Evolutionary conservation across 2,329 filamentous ascomycete species (phyloP).

Genomic region (Harringtonia aguacate): DNA sequence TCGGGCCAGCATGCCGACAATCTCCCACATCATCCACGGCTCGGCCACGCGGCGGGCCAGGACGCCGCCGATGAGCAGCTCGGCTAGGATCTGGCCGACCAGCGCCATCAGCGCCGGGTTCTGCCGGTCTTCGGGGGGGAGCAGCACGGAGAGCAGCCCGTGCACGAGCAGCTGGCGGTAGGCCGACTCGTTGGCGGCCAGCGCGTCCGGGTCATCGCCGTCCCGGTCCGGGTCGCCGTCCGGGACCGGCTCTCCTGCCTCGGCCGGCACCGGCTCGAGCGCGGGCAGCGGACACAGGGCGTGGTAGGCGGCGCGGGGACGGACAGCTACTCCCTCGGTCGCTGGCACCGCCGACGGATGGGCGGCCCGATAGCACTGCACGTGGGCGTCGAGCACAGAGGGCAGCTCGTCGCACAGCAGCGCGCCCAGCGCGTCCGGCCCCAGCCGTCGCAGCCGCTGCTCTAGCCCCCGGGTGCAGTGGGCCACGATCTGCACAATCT

Average conservation of each 20-base stretch:
- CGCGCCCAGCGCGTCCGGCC: conserved; percentile 72
- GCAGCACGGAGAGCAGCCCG: conserved; percentile 67
- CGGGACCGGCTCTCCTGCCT: too few species aligned
- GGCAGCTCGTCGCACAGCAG: conserved; percentile 83
- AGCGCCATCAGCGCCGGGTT: conserved; percentile 77
- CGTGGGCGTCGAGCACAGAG: conserved; percentile 67
- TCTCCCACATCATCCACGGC: conserved; percentile 82
- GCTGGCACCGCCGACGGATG: conserved; percentile 23
- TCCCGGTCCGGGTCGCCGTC: conserved; percentile 38
- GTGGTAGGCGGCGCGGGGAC: conserved; percentile 68
- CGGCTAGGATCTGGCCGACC: conserved; percentile 78
- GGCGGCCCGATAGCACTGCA: conserved; percentile 59
- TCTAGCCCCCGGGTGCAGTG: conserved; percentile 85
- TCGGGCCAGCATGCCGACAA: conserved; percentile 60
- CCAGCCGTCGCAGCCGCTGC: conserved; percentile 69
- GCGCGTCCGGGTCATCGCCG: conserved; percentile 41
- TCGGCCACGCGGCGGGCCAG: conserved; percentile 73
- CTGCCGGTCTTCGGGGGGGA: conserved; percentile 86
- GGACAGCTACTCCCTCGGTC: conserved; percentile 25
- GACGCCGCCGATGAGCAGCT: conserved; percentile 77
- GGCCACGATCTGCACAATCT: conserved; percentile 82
- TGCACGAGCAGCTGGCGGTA: conserved; percentile 87
- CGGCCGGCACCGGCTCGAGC: conserved; percentile 66
- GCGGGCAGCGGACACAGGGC: conserved; percentile 71
- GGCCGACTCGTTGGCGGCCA: conserved; percentile 65